phyloP scores from a whole-genome alignment of 192 early-diverging fungal species.

The Linnemannia elongata region DNA sequence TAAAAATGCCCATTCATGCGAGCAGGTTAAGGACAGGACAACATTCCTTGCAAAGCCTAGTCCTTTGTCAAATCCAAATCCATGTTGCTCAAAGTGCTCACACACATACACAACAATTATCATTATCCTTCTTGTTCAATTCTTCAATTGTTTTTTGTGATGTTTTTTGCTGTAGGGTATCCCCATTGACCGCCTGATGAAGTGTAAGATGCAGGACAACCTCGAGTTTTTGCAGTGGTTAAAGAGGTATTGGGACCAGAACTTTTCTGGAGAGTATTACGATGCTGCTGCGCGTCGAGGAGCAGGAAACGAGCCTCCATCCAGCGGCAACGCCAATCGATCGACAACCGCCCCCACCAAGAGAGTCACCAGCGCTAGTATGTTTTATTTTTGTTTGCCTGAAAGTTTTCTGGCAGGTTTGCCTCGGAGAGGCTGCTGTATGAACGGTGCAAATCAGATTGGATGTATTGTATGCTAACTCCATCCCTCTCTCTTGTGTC shows the following conservation, averaged over 20 bases:
- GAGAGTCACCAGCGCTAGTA: slow-evolving; percentile 31
- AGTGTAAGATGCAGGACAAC: slow-evolving; percentile 99
- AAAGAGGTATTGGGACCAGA: slow-evolving; percentile 90
- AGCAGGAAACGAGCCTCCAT: slow-evolving; percentile 19
- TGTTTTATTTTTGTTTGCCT: background rate
- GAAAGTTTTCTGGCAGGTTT: too few relatives aligned
- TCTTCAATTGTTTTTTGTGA: background rate
- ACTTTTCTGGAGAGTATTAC: slow-evolving; percentile 85
- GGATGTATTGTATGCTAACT: too few relatives aligned
- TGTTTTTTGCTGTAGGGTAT: slow-evolving; percentile 67
- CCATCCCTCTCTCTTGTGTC: background rate
- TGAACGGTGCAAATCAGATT: too few relatives aligned
- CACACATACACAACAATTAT: background rate
- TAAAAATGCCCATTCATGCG: background rate
- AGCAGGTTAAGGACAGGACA: too few relatives aligned
- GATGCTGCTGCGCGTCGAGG: slow-evolving; percentile 86
- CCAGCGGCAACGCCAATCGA: slow-evolving; percentile 45
- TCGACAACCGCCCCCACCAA: slow-evolving; percentile 41
- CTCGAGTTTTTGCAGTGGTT: slow-evolving; percentile 98
- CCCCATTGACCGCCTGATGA: slow-evolving; percentile 90
- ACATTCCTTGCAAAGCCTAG: too few relatives aligned
- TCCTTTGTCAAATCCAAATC: background rate
- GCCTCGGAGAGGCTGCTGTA: too few relatives aligned
- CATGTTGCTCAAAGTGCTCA: background rate
- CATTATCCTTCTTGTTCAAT: background rate